A percentile compares a stretch with the other conserved stretches of the same genome.
These are phyloP conservation scores for Eleusine indica DNA, from an alignment of 176 grass and related monocot genomes.

Conservation along the genomic window DNA sequence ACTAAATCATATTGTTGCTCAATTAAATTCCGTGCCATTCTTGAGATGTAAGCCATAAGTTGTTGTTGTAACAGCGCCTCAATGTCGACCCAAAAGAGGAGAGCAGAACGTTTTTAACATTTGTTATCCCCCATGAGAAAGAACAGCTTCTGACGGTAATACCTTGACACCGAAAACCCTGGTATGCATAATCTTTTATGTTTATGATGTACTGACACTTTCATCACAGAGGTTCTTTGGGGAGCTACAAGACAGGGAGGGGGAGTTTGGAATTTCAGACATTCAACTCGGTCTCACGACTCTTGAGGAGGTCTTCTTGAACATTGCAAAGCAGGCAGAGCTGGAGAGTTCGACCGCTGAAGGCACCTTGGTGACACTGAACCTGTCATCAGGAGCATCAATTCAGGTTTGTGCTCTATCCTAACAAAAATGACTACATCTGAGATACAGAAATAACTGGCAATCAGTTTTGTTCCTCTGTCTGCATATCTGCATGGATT, in stretches of 20 bases:
- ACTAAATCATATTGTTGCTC: conserved; percentile 11
- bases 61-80: conserved; percentile 55
- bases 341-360: conserved; percentile 83
- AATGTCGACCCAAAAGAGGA: conserved; percentile 84
- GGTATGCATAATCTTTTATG: background rate
- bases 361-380: conserved; percentile 68
- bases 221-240: conserved; percentile 71
- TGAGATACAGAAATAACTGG: conserved; percentile 28
- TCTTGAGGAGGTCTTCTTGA: conserved; percentile 96
- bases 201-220: conserved; percentile 22
- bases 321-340: conserved; percentile 91
- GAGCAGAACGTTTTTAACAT: conserved; percentile 83
- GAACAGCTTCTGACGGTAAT: conserved; percentile 83
- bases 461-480: background rate
- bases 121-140: conserved; percentile 86
- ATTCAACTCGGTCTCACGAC: conserved; percentile 94
- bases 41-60: conserved; percentile 21
- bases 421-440: background rate
- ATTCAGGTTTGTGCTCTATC: conserved; percentile 67
- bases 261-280: conserved; percentile 85
- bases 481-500: background rate
- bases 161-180: conserved; percentile 30
- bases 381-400: conserved; percentile 72
- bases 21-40: background rate
- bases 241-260: conserved; percentile 86